Base-by-base conservation (phyloP, 192 early-diverging fungal genomes). In the Chytriomyces sp. region DNA sequence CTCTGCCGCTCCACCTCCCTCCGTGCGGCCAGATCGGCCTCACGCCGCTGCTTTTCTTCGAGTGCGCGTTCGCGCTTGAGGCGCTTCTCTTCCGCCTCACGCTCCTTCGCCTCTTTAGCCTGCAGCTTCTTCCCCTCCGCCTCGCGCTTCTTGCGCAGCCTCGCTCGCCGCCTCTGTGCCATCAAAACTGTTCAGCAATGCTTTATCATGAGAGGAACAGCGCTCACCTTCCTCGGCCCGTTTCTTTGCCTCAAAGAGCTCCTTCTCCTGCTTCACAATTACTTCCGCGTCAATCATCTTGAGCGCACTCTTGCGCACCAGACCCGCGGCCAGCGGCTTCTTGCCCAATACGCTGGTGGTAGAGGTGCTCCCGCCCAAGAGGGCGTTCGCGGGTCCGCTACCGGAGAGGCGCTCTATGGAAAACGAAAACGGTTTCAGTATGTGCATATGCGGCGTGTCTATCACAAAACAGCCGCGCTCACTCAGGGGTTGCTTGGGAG, bases 21-120 rank as follows among this genome's bases (percentile, higher is more conserved):
- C 25, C 38, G 57, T 30, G 53, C 39, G 31, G 49, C 69, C 40
- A 59, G 57, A 14, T 75, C 64, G 3, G 17, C 6, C 33, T 75
- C 74, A 33, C 74, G 64, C 14, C 19, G 17, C 4, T 59, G 19
- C 30, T 49, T 68, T 3, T 75, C 74, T 49, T 75, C 74, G n/a
- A 59, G 44, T 2, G 55, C 55, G 25, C 58, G 28, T 26, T 69
- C 58, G n/a, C 59, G 54, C 26, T 68, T 41, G 26, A 59, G 10
- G 28, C 53, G 17, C 32, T 61, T 58, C 36, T 75, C 74, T 52
- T 75, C 41, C 32, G 34, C 22, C 32, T 75, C 74, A 4, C 65
- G 34, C 58, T 75, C 74, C 52, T 69, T 67, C 36, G 17, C 19
- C 10, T 75, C 74, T 30, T 59, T 54, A 17, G 40, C 71, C 17